phyloP scores from a whole-genome alignment of 2,329 filamentous ascomycete genomes.

The Fusarium nodosum region DNA sequence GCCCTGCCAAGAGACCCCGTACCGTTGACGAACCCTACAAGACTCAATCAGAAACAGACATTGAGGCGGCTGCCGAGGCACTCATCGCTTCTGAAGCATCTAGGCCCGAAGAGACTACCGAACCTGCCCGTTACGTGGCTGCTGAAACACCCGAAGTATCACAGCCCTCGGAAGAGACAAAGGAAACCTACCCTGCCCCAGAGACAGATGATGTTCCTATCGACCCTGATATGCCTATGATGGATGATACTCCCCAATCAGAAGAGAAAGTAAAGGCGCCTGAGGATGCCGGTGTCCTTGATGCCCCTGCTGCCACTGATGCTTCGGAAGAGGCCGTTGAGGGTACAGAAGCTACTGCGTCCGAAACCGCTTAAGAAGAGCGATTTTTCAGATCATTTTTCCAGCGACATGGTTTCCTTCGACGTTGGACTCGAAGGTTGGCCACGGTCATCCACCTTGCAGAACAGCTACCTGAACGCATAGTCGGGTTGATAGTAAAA shows the following conservation, averaged over 20 bases:
- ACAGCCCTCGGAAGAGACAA: constrained; percentile 12
- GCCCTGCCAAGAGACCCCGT: constrained; percentile 51
- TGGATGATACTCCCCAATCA: constrained; percentile 15
- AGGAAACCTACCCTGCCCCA: constrained; percentile 1
- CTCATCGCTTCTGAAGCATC: constrained; percentile 31
- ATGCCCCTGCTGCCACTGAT: constrained; percentile 24
- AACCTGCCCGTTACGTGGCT: constrained; percentile 3
- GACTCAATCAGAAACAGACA: constrained; percentile 33
- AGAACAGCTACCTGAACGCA: constrained; percentile 10
- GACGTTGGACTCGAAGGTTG: background rate
- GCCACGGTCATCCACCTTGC: background rate
- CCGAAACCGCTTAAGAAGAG: constrained; percentile 36
- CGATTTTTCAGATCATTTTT: constrained; percentile 12
- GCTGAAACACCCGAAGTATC: constrained; percentile 14
- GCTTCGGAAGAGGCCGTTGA: constrained; percentile 1
- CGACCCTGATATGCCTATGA: constrained; percentile 31
- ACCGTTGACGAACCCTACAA: constrained; percentile 37
- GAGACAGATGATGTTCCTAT: constrained; percentile 22
- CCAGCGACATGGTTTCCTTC: background rate
- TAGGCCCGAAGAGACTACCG: constrained; percentile 5
- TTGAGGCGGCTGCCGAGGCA: constrained; percentile 39
- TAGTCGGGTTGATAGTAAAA: constrained; percentile 25
- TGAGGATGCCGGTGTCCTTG: constrained; percentile 29
- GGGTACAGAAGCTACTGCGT: constrained; percentile 20
- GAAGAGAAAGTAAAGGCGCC: constrained; percentile 25